A percentile compares a stretch with the other conserved stretches of the same genome.
Conservation (phyloP, 2,329 filamentous ascomycete species). For the Aspergillus vadensis region DNA sequence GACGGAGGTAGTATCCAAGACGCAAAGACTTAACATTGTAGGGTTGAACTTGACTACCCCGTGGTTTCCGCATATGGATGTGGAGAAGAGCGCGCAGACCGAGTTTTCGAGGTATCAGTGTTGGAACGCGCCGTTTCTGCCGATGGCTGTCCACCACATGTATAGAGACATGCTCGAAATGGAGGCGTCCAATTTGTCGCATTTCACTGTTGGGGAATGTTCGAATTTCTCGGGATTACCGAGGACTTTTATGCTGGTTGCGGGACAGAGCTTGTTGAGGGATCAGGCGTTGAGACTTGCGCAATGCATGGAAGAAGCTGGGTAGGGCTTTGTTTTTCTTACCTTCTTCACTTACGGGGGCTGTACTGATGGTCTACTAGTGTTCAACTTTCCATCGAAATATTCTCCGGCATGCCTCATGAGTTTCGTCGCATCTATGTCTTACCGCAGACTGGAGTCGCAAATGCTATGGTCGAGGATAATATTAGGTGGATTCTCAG, state of each 20-base stretch:
- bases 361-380: conserved; percentile 26
- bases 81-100: conserved; percentile 36
- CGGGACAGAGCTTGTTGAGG: conserved; percentile 52
- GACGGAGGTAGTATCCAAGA: conserved; percentile 30
- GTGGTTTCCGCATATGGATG: conserved; percentile 38
- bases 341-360: background rate
- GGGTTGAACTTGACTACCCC: conserved; percentile 42
- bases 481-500: conserved; percentile 30
- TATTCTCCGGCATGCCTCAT: conserved; percentile 59
- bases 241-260: conserved; percentile 49
- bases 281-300: conserved; percentile 54
- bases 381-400: conserved; percentile 51
- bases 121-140: conserved; percentile 54
- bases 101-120: conserved; percentile 50
- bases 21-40: conserved; percentile 50
- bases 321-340: conserved; percentile 33
- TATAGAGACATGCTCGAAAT: conserved; percentile 34
- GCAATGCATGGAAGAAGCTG: conserved; percentile 47
- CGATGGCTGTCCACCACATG: conserved; percentile 39
- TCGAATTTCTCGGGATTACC: conserved; percentile 50
- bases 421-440: conserved; percentile 45
- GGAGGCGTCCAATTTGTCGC: conserved; percentile 13
- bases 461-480: conserved; percentile 32
- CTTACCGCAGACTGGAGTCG: conserved; percentile 25
- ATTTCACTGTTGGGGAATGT: conserved; percentile 37